phyloP scores from a whole-genome alignment of 164 flowering plant genomes.

The Aristolochia contorta region DNA sequence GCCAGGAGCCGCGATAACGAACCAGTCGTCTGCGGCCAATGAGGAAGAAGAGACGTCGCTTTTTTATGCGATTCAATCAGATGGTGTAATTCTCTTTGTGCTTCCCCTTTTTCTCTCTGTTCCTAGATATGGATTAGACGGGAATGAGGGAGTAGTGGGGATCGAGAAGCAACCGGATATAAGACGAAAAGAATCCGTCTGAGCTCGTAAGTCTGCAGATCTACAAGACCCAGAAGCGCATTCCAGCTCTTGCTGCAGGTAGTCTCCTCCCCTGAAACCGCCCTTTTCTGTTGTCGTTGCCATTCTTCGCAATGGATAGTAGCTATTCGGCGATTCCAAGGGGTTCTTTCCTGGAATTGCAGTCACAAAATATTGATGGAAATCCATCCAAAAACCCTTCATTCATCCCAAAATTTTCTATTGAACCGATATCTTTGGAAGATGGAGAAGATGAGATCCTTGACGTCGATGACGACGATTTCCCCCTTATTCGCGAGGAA shows the following conservation, averaged over 20 bases:
- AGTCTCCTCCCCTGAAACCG: background rate
- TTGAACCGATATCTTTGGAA: constrained; percentile 1
- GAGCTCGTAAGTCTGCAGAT: too few species aligned
- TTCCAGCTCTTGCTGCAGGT: background rate
- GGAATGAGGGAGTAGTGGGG: too few species aligned
- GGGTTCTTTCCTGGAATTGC: constrained; percentile 36
- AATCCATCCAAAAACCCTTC: constrained; percentile 6
- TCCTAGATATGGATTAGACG: too few species aligned
- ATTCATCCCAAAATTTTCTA: constrained; percentile 1
- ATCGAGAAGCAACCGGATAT: too few species aligned
- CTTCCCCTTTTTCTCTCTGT: too few species aligned
- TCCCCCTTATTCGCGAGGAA: constrained; percentile 31
- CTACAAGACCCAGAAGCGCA: background rate
- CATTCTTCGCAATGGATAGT: constrained; percentile 33
- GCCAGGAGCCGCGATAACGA: too few species aligned
- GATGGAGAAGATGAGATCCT: constrained; percentile 1
- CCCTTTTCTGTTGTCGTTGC: background rate
- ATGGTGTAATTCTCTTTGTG: too few species aligned
- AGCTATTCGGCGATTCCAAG: constrained; percentile 45
- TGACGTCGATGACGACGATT: constrained; percentile 33
- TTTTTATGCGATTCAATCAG: too few species aligned
- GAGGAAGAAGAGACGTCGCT: too few species aligned
- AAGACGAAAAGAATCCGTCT: too few species aligned
- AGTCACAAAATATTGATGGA: constrained; percentile 14
- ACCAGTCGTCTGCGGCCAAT: too few species aligned